Base-by-base conservation (phyloP, 768 basidiomycete species). In the Pulveroboletus sp. region DNA sequence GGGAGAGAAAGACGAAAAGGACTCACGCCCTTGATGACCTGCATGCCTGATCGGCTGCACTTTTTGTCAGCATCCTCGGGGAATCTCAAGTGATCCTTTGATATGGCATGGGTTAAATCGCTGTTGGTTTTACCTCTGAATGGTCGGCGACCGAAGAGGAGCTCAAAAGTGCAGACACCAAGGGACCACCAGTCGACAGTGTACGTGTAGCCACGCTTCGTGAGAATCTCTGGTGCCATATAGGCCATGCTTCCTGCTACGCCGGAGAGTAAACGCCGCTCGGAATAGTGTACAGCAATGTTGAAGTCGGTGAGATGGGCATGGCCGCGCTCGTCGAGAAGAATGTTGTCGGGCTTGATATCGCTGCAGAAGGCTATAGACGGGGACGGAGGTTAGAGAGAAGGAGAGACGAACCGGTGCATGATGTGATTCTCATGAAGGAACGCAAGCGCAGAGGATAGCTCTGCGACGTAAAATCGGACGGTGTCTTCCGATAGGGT, bases 181-280 rank as follows among this genome's bases (percentile, higher is more conserved):
- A 97, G 80, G 17, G 92, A 94, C 93, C 93, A 97, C 89, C 92
- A 96, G 67, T 97, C 93, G 58, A 96, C 91, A 31, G 85, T 83
- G 61, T 85, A 92, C 3, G 91, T 92, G 69, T 99, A 99, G 14
- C 95, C 95, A 53, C 89, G 84, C 69, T 96, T 96, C 39, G 83
- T 76, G 37, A 99, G 74, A 40, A 99, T 95, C 65, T 88, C 85
- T 3, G 86, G 86, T 37, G 87, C 94, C 95, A 99, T 99, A 67
- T 99, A 99, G 3, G 95, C 95, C 94, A 98, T 95, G 45, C 92
- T 95, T 8, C 95, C 95, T 21, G 95, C 95, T 0, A 99, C 89
- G 21, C 93, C 93, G 11, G 89, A 93, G 24, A 88, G 69, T 31
- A 93, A 71, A 50, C 86, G 80, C 49, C 89, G 79, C 50, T 96